Evolutionary conservation across 495 filamentous ascomycete species (phyloP), one percentile per base, ranked within the genome.

Genomic region (Tuber borchii): DNA sequence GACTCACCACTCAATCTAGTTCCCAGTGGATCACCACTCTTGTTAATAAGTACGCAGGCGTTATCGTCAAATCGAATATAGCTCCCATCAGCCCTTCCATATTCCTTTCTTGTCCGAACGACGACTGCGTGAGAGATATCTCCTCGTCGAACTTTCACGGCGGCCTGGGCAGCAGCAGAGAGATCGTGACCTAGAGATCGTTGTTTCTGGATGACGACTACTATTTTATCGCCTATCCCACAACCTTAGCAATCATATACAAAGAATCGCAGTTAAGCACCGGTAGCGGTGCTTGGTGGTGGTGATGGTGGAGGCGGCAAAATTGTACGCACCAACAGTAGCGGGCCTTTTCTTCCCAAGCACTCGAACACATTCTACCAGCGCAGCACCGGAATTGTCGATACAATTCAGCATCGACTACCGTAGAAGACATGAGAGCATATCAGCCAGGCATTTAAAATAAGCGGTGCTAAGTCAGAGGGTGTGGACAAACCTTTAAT

Each of bases 361-460:
- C 70, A 98, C 92, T 83, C 93, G 90, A 82, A 92, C 92, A 86
- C 96, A 99, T 86, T 99, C 96, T 86, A 98, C 96, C 79, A 99
- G 86, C 76, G 96, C 94, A 81, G 96, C 96, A 83, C 96, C 96
- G 71, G 96, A 97, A 88, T 99, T 99, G 91, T 99, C 96, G 90
- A 99, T 97, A 90, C 96, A 98, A 84, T 93, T 97, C 77, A 98
- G 88, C 91, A 99, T 92, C 85, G 94, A 93, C 96, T 99, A 34
- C 56, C 56, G 56, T 65, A 31, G 48, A 4, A 65, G 17, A 19
- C 56, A 65, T 8, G 17, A 17, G 83, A 31, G 34, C 26, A 17
- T 10, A 34, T 65, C 26, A 65, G 56, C 26, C 16, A 9, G 34
- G 26, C 14, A 34, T 51, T 73, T 14, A 65, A 65, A 71, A 43